Evolutionary conservation across 257 asterid species (phyloP).

Genomic region (Fraxinus excelsior): DNA sequence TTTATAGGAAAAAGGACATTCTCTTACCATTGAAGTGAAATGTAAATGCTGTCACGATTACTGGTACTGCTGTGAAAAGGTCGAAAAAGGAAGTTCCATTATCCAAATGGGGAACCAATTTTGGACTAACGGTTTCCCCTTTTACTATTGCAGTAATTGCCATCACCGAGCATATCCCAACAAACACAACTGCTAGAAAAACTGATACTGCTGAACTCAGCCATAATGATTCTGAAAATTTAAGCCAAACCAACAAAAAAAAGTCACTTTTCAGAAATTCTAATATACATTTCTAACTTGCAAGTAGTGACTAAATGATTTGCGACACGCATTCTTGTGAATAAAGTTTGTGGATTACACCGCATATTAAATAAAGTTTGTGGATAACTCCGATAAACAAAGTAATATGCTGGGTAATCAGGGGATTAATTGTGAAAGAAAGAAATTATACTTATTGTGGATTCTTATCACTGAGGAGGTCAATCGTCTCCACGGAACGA

Average conservation of each 20-base stretch:
- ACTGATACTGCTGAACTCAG: slow-evolving; percentile 77
- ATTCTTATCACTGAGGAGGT: too few species aligned
- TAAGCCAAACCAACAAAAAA: not conserved
- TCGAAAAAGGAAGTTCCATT: slow-evolving; percentile 71
- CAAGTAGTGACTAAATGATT: not conserved
- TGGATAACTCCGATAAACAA: not conserved
- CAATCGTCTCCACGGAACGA: too few species aligned
- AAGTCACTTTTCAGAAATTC: not conserved
- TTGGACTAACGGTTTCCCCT: slow-evolving; percentile 65
- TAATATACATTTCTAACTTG: too few species aligned
- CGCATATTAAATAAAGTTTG: not conserved
- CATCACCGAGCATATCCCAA: slow-evolving; percentile 81
- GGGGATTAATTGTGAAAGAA: not conserved
- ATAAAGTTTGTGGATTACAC: too few species aligned
- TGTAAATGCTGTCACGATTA: slow-evolving; percentile 87
- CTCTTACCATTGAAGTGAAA: slow-evolving; percentile 90
- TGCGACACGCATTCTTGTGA: not conserved
- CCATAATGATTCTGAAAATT: slow-evolving; percentile 79
- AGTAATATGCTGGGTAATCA: not conserved
- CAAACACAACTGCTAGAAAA: slow-evolving; percentile 75
- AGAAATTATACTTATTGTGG: too few species aligned
- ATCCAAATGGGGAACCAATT: slow-evolving; percentile 60
- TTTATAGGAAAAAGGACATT: not conserved
- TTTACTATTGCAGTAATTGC: slow-evolving; percentile 64
- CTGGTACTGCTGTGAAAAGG: slow-evolving; percentile 91